These are phyloP conservation scores for Jatropha multifida DNA, from an alignment of 441 rosid species.

Conservation along the genomic window DNA sequence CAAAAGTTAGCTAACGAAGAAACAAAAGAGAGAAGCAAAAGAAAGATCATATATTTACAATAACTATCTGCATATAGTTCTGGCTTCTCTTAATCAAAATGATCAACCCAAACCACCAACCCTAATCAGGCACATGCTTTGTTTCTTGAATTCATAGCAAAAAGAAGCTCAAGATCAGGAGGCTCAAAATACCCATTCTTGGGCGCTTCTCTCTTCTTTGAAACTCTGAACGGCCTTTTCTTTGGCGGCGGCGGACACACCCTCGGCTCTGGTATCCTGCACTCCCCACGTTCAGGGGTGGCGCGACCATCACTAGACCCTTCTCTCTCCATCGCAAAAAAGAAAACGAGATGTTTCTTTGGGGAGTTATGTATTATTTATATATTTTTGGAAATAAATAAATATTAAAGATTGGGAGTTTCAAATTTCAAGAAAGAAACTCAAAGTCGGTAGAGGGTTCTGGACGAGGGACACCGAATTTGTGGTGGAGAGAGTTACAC, in stretches of 20 bases:
- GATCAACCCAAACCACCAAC: too few species aligned
- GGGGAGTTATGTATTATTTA: background rate
- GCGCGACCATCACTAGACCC: conserved; percentile 20
- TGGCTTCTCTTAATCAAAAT: too few species aligned
- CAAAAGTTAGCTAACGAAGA: too few species aligned
- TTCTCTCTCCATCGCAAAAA: conserved; percentile 5
- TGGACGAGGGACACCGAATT: background rate
- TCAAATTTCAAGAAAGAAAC: background rate
- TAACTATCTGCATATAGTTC: too few species aligned
- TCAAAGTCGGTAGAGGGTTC: conserved; percentile 10
- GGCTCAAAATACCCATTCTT: conserved; percentile 29
- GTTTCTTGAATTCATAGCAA: conserved; percentile 13
- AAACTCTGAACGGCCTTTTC: conserved; percentile 24
- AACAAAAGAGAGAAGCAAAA: too few species aligned
- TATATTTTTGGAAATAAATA: background rate
- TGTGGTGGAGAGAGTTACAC: conserved; percentile 6
- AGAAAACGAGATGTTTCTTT: background rate
- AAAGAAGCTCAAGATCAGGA: conserved; percentile 35
- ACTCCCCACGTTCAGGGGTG: conserved; percentile 31
- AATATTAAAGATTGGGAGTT: background rate
- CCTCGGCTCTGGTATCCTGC: conserved; percentile 21
- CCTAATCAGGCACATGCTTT: conserved; percentile 12
- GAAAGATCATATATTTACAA: too few species aligned
- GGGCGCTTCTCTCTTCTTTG: conserved; percentile 24
- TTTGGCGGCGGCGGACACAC: conserved; percentile 35